phyloP scores from a whole-genome alignment of 169 alveolate genomes.

The Cryptosporidium bovis region DNA sequence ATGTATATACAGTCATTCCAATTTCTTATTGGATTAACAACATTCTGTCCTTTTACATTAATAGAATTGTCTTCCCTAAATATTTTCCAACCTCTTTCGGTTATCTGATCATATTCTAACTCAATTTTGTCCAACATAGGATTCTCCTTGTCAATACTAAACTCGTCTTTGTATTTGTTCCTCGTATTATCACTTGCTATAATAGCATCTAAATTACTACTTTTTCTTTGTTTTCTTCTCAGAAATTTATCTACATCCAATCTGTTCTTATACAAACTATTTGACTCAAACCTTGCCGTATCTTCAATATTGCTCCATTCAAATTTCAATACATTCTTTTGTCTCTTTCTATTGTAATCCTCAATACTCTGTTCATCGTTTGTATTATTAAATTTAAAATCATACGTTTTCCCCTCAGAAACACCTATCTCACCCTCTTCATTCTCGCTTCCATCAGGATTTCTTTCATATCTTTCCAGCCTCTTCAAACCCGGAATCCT shows the following conservation, averaged over 20 bases:
- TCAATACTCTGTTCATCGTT: neutral
- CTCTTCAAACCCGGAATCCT: slow-evolving; percentile 43
- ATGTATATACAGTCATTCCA: slow-evolving; percentile 89
- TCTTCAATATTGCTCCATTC: slow-evolving; percentile 92
- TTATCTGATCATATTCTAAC: slow-evolving; percentile 80
- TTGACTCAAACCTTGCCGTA: slow-evolving; percentile 85
- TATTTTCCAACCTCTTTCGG: slow-evolving; percentile 96
- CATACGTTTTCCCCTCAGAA: neutral
- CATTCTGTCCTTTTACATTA: slow-evolving; percentile 88
- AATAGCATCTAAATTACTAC: slow-evolving; percentile 8
- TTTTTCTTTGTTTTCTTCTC: slow-evolving; percentile 44
- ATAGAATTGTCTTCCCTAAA: slow-evolving; percentile 95
- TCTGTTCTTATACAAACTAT: slow-evolving; percentile 90
- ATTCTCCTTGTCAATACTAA: neutral
- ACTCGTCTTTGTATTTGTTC: slow-evolving; percentile 54
- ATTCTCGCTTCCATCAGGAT: neutral
- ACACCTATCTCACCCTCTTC: neutral
- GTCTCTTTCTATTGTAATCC: slow-evolving; percentile 17
- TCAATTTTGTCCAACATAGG: neutral
- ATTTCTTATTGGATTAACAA: slow-evolving; percentile 93
- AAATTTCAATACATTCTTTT: slow-evolving; percentile 83
- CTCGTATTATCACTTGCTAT: no score
- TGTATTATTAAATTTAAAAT: neutral
- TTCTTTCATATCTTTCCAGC: slow-evolving; percentile 28
- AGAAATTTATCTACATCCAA: slow-evolving; percentile 77